A percentile compares a stretch with the other conserved stretches of the same genome.
Conservation (phyloP, 192 early-diverging fungal species). For the Coemansia sp. region DNA sequence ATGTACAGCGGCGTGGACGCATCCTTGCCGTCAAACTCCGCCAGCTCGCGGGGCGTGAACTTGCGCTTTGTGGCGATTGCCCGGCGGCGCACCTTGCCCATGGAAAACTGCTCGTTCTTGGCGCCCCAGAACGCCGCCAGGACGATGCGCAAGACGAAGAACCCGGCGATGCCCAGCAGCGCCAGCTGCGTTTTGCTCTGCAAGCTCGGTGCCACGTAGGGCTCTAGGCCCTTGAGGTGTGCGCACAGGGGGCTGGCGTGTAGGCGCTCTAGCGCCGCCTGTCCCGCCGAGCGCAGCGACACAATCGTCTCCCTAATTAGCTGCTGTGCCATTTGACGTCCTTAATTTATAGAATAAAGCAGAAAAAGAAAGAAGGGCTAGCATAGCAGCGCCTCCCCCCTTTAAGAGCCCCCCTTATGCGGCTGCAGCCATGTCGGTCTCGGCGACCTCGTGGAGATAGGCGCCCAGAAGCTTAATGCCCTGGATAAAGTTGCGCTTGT, state of each 20-base stretch:
- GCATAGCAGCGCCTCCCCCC: neutral
- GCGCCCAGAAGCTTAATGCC: constrained; percentile 92
- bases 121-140: neutral
- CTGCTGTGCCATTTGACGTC: too few relatives aligned
- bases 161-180: constrained; percentile 20
- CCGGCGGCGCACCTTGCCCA: constrained; percentile 21
- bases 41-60: constrained; percentile 76
- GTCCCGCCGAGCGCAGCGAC: neutral
- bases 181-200: constrained; percentile 23
- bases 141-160: constrained; percentile 36
- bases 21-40: constrained; percentile 68
- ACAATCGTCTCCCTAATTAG: neutral
- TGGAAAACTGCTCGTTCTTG: constrained; percentile 26
- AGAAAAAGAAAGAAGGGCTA: neutral
- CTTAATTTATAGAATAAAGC: neutral
- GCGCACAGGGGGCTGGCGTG: neutral
- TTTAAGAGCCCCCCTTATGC: neutral
- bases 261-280: neutral
- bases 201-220: constrained; percentile 18
- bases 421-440: constrained; percentile 23
- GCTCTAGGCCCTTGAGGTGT: neutral
- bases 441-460: constrained; percentile 86
- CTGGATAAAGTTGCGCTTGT: constrained; percentile 87
- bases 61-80: constrained; percentile 47
- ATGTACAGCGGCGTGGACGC: constrained; percentile 65